These are phyloP conservation scores for Ganoderma resinaceum DNA, from an alignment of 1,284 basidiomycete genomes.

Conservation along the genomic window DNA sequence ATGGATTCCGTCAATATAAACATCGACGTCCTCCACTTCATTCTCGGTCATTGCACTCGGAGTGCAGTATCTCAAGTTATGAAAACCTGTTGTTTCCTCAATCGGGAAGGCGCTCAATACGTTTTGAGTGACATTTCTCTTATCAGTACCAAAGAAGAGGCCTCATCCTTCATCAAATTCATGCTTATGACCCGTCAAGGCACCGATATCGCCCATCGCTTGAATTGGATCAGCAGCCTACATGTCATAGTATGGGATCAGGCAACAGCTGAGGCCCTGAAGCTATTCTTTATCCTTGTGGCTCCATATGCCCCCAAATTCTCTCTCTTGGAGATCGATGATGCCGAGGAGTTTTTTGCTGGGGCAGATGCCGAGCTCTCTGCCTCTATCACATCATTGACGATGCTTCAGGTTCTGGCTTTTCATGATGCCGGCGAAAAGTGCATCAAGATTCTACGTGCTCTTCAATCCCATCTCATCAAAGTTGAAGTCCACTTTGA, in stretches of 20 bases:
- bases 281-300: background rate
- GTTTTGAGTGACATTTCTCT: background rate
- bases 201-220: background rate
- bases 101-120: background rate
- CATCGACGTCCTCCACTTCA: constrained; percentile 1
- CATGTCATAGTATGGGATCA: background rate
- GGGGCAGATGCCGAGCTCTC: background rate
- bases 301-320: background rate
- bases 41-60: background rate
- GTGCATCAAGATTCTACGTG: background rate
- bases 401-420: background rate
- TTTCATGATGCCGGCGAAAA: background rate
- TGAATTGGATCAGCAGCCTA: background rate
- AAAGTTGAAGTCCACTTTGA: background rate
- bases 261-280: background rate
- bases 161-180: background rate
- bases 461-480: background rate
- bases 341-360: background rate
- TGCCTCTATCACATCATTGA: background rate
- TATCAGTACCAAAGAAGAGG: background rate
- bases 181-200: background rate
- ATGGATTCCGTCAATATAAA: constrained; percentile 4
- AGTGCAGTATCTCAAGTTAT: background rate
- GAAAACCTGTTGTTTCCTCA: background rate
- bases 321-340: background rate